Percentiles rank a stretch among this genome's conserved stretches.
phyloP scores from a whole-genome alignment of 345 rosid species.

The Salix arbutifolia region DNA sequence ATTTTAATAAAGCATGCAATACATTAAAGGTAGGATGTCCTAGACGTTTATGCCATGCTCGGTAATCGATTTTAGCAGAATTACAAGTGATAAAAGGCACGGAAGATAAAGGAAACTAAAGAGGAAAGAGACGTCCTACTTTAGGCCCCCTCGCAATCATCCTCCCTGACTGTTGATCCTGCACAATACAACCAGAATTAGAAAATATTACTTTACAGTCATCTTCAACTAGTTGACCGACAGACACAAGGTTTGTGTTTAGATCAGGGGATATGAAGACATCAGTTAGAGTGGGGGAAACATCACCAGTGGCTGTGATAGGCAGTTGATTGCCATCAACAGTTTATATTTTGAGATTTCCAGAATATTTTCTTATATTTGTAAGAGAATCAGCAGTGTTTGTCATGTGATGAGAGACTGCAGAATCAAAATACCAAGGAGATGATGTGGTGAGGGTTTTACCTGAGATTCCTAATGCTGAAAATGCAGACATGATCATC shows the following conservation, averaged over 20 bases:
- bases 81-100: background rate
- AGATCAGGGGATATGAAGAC: background rate
- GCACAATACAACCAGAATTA: background rate
- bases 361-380: background rate
- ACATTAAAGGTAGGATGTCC: background rate
- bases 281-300: background rate
- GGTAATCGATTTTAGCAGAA: background rate
- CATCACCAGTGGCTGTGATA: background rate
- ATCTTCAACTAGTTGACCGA: background rate
- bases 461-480: background rate
- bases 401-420: background rate
- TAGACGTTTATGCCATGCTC: background rate
- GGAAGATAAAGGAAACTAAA: background rate
- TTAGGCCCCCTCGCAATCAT: background rate
- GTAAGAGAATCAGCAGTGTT: too few relatives aligned
- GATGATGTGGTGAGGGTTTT: background rate
- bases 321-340: background rate
- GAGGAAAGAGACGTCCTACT: background rate
- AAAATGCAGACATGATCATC: slow-evolving; percentile 10
- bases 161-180: slow-evolving; percentile 4
- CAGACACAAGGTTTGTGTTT: background rate
- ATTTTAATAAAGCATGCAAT: background rate
- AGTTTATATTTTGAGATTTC: background rate
- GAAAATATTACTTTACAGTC: background rate
- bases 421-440: background rate